Evolutionary conservation across 805 yeast genomes (phyloP).

Genomic region (Cyberlindnera galapagoensis): DNA sequence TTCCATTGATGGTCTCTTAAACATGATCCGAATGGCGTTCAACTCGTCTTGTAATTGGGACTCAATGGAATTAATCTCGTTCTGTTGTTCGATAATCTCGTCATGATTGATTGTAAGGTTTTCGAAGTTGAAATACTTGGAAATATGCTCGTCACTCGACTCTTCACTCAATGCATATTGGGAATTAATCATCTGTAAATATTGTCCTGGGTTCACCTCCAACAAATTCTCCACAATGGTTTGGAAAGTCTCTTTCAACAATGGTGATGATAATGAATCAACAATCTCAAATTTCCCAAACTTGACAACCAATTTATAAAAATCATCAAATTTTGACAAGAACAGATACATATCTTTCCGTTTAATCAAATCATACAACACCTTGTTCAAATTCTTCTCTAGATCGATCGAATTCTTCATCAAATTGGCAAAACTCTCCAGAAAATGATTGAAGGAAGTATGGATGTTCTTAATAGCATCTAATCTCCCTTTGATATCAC

Average conservation of each 20-base stretch:
- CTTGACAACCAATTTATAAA: conserved; percentile 25
- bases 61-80: conserved; percentile 37
- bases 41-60: conserved; percentile 47
- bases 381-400: conserved; percentile 47
- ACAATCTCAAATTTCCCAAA: conserved; percentile 25
- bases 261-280: conserved; percentile 21
- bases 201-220: conserved; percentile 26
- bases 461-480: conserved; percentile 52
- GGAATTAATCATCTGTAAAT: conserved; percentile 44
- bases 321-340: conserved; percentile 33
- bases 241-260: conserved; percentile 33
- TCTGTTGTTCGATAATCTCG: conserved; percentile 36
- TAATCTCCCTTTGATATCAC: conserved; percentile 51
- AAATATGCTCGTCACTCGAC: conserved; percentile 41
- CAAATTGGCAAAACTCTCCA: conserved; percentile 29
- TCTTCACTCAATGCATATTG: conserved; percentile 43
- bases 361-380: conserved; percentile 53
- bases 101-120: conserved; percentile 31
- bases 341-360: conserved; percentile 55
- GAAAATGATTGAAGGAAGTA: conserved; percentile 31
- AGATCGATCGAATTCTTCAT: conserved; percentile 45
- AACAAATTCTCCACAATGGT: conserved; percentile 30
- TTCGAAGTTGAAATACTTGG: conserved; percentile 34
- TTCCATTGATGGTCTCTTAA: conserved; percentile 51
- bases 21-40: conserved; percentile 31